Evolutionary conservation across 192 early-diverging fungal genomes (phyloP), one percentile per base, ranked within the genome.

Genomic region (Coemansia sp.): DNA sequence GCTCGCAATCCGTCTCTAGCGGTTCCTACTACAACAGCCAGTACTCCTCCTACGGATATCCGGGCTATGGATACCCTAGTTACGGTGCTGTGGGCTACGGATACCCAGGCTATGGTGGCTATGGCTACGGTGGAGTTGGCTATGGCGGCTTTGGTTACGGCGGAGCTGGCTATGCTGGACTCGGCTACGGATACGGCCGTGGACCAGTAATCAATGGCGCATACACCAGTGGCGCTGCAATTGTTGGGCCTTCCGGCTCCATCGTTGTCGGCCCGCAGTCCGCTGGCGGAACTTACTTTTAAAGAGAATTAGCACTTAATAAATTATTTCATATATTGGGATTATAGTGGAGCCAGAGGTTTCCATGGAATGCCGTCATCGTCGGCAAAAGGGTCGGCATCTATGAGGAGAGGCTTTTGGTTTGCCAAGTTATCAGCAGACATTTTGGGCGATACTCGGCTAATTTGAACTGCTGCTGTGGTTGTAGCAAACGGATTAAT

Each of bases 181-280:
- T 38, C 23, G 55, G 61, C 30, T 63, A 59, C 10, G 70, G 61
- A 0, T 64, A 59, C 31, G 58, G 52, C 12, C 72, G 45, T 7
- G 59, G 63, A 7, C 55, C 55, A 10, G 63, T 33, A 10, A 63
- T 70, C 38, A 54, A 37, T 20, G 73, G 73, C 26, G 67, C 73
- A 12, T 70, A 48, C 44, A 77, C 73, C 23, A 39, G 67, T 18
- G 73, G 73, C 12, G 73, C 73, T 13, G 54, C 65, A 2, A 70
- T 77, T 43, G 49, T 70, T n/a, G 73, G 73, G 31, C 73, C 73
- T 3, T 77, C 73, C 12, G 73, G 73, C 20, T 65, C 73, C 13
- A 77, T 77, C 43, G 57, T 66, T 20, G 73, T 77, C 37, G 73
- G 73, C 16, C 73, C 73, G 30, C 73, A 77, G 59, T 77, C 66